Percentiles rank a stretch among this genome's conserved stretches.
Evolutionary conservation across 495 filamentous ascomycete genomes (phyloP).

Genomic region (Lindgomyces ingoldianus): DNA sequence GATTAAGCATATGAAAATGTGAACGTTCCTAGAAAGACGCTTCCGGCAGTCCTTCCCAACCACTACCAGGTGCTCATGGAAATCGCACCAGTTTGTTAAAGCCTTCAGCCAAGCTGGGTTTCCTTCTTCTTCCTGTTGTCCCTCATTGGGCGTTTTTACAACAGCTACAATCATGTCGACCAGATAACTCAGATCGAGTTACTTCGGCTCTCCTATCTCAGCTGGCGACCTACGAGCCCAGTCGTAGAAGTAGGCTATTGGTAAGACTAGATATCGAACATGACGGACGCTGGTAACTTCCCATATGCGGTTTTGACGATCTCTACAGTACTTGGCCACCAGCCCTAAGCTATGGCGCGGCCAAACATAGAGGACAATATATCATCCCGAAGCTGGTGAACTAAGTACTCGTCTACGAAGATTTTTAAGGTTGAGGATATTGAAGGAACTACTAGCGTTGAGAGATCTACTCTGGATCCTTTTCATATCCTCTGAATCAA

Average conservation of each 20-base stretch:
- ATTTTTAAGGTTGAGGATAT: background rate
- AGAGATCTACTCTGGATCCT: too few relatives aligned
- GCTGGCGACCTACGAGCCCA: too few relatives aligned
- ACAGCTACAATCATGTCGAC: background rate
- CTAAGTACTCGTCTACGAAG: slow-evolving; percentile 5
- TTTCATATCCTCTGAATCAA: too few relatives aligned
- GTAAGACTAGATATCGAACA: background rate
- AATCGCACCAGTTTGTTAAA: background rate
- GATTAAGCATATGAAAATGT: background rate
- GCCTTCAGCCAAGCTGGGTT: background rate
- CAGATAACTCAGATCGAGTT: background rate
- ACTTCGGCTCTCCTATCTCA: background rate
- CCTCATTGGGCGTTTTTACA: background rate
- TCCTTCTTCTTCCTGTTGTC: background rate
- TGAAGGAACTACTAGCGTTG: too few relatives aligned
- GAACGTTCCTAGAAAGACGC: background rate
- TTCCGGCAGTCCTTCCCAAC: background rate
- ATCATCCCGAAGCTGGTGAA: slow-evolving; percentile 7
- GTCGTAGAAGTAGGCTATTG: background rate
- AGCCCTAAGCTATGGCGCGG: background rate
- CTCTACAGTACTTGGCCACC: slow-evolving; percentile 1
- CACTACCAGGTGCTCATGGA: background rate
- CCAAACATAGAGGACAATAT: background rate
- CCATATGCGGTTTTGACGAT: slow-evolving; percentile 5
- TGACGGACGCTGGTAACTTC: background rate